Conservation (phyloP, 2,329 filamentous ascomycete species). For the Paradendryphiella salina region DNA sequence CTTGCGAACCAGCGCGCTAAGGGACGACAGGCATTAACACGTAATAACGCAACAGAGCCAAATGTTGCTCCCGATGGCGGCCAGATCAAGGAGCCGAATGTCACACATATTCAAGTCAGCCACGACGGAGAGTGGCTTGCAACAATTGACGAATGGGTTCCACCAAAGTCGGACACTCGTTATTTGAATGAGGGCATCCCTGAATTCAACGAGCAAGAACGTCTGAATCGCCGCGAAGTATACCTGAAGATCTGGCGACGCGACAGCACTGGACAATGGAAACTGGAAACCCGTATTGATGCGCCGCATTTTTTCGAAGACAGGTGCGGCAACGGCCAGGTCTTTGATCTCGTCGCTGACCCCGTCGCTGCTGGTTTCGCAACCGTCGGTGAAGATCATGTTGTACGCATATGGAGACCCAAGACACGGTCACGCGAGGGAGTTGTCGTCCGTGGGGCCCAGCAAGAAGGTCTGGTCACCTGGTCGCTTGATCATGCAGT, state of each 20-base stretch:
- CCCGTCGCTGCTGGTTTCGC: slow-evolving; percentile 73
- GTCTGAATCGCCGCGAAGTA: slow-evolving; percentile 65
- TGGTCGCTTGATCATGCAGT: slow-evolving; percentile 71
- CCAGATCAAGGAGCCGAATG: slow-evolving; percentile 74
- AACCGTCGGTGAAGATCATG: slow-evolving; percentile 79
- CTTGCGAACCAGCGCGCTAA: slow-evolving; percentile 76
- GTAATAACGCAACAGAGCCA: slow-evolving; percentile 82
- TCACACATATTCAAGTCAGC: slow-evolving; percentile 75
- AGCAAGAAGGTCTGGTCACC: slow-evolving; percentile 62
- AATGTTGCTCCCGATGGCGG: slow-evolving; percentile 74
- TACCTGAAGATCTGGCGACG: slow-evolving; percentile 90
- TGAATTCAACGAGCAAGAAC: slow-evolving; percentile 50
- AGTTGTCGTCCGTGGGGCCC: slow-evolving; percentile 60
- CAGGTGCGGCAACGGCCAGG: slow-evolving; percentile 54
- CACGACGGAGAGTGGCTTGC: slow-evolving; percentile 85
- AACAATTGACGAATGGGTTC: slow-evolving; percentile 88
- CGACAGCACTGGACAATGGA: slow-evolving; percentile 63
- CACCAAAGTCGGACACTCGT: slow-evolving; percentile 68
- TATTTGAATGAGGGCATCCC: slow-evolving; percentile 53
- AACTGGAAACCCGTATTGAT: slow-evolving; percentile 81
- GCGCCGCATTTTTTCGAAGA: slow-evolving; percentile 68
- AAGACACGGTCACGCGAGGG: slow-evolving; percentile 70
- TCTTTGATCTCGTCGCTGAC: slow-evolving; percentile 75
- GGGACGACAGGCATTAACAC: slow-evolving; percentile 82
- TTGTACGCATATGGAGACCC: slow-evolving; percentile 80